Evolutionary conservation across 306 rosid species (phyloP).

Genomic region (Alnus glutinosa): DNA sequence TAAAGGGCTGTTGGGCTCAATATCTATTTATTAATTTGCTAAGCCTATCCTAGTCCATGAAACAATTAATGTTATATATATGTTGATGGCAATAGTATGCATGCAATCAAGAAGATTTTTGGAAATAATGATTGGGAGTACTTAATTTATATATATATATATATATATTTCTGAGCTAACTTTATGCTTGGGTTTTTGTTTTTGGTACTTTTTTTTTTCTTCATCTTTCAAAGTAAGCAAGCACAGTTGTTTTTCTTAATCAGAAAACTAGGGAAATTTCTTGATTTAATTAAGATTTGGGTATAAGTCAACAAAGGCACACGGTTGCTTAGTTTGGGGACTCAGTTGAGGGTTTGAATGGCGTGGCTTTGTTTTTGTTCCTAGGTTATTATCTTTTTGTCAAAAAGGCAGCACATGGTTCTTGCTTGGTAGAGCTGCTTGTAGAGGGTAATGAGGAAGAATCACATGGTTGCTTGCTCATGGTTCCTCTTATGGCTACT

Average conservation of each 20-base stretch:
- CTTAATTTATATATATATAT: background rate
- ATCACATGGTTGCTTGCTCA: conserved; percentile 35
- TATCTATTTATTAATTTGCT: background rate
- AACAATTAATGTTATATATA: background rate
- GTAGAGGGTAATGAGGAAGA: conserved; percentile 36
- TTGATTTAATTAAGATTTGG: conserved; percentile 6
- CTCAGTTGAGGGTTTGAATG: conserved; percentile 8
- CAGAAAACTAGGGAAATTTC: conserved; percentile 6
- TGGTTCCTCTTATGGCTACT: conserved; percentile 18
- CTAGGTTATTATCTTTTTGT: conserved; percentile 14
- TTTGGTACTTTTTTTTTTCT: conserved; percentile 10
- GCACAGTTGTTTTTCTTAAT: conserved; percentile 13
- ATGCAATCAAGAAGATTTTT: conserved; percentile 3
- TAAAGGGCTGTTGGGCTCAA: background rate
- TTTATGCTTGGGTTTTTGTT: conserved; percentile 14
- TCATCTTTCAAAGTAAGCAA: conserved; percentile 29
- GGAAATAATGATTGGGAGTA: conserved; percentile 6
- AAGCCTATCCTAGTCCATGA: background rate
- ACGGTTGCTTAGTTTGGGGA: conserved; percentile 5
- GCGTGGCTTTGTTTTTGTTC: background rate
- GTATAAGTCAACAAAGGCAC: conserved; percentile 22
- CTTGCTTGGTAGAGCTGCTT: conserved; percentile 22
- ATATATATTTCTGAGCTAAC: conserved; percentile 19
- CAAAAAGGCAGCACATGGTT: conserved; percentile 40
- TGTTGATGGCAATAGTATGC: background rate